Evolutionary conservation across 2,329 filamentous ascomycete genomes (phyloP).

Genomic region (Sporothrix pallida): DNA sequence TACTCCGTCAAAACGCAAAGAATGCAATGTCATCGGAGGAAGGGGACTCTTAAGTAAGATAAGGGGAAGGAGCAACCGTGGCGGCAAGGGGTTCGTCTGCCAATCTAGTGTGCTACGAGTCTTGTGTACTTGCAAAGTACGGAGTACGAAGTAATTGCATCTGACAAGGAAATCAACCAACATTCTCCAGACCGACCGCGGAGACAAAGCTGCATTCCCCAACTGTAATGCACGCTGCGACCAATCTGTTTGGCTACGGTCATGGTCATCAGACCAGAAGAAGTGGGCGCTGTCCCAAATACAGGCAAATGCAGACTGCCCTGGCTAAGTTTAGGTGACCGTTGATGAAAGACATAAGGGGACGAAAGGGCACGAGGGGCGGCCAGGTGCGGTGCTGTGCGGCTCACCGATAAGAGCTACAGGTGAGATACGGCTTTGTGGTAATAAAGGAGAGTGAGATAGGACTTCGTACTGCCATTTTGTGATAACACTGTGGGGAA

Average conservation of each 20-base stretch:
- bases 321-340: background rate
- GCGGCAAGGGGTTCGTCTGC: too few species aligned
- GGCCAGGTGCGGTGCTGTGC: constrained; percentile 19
- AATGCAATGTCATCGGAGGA: too few species aligned
- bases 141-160: too few species aligned
- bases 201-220: background rate
- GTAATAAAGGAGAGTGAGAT: background rate
- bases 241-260: constrained; percentile 1
- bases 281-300: constrained; percentile 18
- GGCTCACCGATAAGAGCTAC: constrained; percentile 27
- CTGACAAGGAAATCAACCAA: background rate
- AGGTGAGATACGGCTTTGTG: background rate
- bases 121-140: too few species aligned
- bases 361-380: background rate
- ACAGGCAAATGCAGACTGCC: background rate
- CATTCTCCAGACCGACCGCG: background rate
- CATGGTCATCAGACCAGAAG: constrained; percentile 26
- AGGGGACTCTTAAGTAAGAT: too few species aligned
- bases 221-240: background rate
- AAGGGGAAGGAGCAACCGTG: too few species aligned
- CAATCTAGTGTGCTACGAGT: too few species aligned
- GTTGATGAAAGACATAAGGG: background rate
- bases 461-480: background rate
- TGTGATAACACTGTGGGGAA: constrained; percentile 12
- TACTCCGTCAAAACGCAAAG: too few species aligned